Evolutionary conservation across 257 asterid species (phyloP).

Genomic region (Ligustrum vulgare): DNA sequence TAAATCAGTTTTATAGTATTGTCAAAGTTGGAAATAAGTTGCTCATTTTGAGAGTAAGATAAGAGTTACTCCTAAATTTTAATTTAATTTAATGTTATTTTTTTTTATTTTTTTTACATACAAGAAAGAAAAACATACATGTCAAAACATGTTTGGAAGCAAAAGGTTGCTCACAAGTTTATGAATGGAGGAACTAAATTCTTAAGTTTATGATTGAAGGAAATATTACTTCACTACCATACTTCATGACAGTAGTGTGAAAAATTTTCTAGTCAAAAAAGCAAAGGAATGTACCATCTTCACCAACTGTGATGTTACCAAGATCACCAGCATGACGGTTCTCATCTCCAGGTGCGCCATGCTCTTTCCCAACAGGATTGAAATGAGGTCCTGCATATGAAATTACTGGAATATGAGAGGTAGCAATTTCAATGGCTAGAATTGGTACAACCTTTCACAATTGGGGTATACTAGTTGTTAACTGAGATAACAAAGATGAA

Average conservation of each 20-base stretch:
- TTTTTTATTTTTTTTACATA: background rate
- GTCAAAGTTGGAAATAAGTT: background rate
- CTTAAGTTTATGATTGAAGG: background rate
- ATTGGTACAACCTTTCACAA: background rate
- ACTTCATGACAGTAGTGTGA: background rate
- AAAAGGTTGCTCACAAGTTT: background rate
- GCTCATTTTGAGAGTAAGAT: too few species aligned
- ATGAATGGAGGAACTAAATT: background rate
- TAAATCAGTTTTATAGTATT: background rate
- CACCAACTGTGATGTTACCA: slow-evolving; percentile 79
- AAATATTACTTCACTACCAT: background rate
- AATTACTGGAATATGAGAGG: slow-evolving; percentile 1
- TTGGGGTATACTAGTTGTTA: slow-evolving; percentile 5
- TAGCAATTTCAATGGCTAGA: background rate
- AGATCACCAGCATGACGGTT: slow-evolving; percentile 99
- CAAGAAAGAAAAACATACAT: background rate
- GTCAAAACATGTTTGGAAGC: background rate
- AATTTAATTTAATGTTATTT: too few species aligned
- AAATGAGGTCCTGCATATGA: slow-evolving; percentile 77
- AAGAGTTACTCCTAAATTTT: background rate
- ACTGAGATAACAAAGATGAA: background rate
- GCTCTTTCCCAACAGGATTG: slow-evolving; percentile 80
- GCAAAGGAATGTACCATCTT: slow-evolving; percentile 56
- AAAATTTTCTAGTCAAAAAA: background rate
- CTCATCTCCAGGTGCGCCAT: slow-evolving; percentile 90